Evolutionary conservation across 768 basidiomycete species (phyloP), one percentile per base, ranked within the genome.

Genomic region (Kwoniella sp.): DNA sequence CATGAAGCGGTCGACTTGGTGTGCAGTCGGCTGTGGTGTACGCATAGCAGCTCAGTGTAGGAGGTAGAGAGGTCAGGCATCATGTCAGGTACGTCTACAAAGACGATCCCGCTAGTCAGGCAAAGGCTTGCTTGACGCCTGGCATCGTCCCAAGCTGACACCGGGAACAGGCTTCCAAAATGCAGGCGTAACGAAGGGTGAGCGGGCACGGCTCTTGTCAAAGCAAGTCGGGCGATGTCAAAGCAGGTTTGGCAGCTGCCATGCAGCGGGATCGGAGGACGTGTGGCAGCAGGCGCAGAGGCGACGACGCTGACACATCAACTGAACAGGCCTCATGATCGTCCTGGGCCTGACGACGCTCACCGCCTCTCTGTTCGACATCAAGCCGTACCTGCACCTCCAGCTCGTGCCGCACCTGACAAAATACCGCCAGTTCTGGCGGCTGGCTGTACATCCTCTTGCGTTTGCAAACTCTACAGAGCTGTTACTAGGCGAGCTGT

Each of bases 401-500:
- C 90, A 90, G 84, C 80, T 92, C 33, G 81, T 87, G 17, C 91
- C 90, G 2, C 90, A 95, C 70, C 79, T 95, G 41, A 89, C 88
- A n/a, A 82, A 82, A 46, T 82, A 92, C 71, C 86, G 88, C 65
- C 90, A 96, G 89, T 89, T 89, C 67, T 95, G 88, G 89, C 81
- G 91, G 26, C 78, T 95, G 17, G 65, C 81, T 15, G 75, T 79
- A 9, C 85, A 90, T 71, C 85, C 87, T 56, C 57, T 88, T 15
- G 85, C 83, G 1, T 93, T 85, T 69, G 79, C 84, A 7, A 93
- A 83, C 70, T 93, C 89, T 0, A 86, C 86, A 48, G 89, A 93
- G 65, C 79, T 96, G 28, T 80, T 95, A 50, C 70, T 95, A 36
- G 83, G 82, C 0, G 82, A 86, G 55, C 60, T 93, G 22, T 53